Evolutionary conservation across 768 basidiomycete species (phyloP), one percentile per base, ranked within the genome.

Genomic region (Tylopilus sp.): DNA sequence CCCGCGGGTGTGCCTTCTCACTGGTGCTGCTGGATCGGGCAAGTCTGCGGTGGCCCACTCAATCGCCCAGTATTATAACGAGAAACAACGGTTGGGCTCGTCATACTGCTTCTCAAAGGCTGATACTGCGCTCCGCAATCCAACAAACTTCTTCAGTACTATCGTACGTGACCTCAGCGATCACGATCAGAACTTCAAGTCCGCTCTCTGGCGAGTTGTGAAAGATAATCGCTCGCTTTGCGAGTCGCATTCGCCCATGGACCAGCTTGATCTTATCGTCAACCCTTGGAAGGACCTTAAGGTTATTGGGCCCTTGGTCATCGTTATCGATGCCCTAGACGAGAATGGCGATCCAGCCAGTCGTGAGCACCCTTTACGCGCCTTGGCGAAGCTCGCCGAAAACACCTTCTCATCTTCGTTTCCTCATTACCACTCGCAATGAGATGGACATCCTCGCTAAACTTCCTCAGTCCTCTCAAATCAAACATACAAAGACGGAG

Each of bases 291-390:
- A 33, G 25, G 18, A 46, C 9, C 18, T 66, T 17, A 52, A 52
- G 6, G 39, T 51, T 20, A 22, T 59, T 33, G 60, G 61, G 2
- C 67, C 68, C 8, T 43, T 68, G 2, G 33, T 69, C 12, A 48
- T 68, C 25, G 57, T 71, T 33, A 58, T 70, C 13, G 70, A 71
- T 39, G 67, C 50, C 9, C 50, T 69, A 12, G 63, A 66, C 40
- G 55, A 58, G 25, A 57, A 58, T 22, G 57, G 54, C 11, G 40
- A 59, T 17, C 15, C 20, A 17, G 36, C 22, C 6, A 7, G 18
- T 40, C 59, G 57, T 13, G 21, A 31, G n/a, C 38, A 33, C 3
- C 50, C 67, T 20, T 57, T 71, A 15, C 3, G 10, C 6, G 38
- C 50, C 21, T 26, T 64, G 0, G n/a, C 12, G 10, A 23, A 47